Evolutionary conservation across 768 basidiomycete species (phyloP), one percentile per base, ranked within the genome.

Genomic region (Myochromella boudieri): DNA sequence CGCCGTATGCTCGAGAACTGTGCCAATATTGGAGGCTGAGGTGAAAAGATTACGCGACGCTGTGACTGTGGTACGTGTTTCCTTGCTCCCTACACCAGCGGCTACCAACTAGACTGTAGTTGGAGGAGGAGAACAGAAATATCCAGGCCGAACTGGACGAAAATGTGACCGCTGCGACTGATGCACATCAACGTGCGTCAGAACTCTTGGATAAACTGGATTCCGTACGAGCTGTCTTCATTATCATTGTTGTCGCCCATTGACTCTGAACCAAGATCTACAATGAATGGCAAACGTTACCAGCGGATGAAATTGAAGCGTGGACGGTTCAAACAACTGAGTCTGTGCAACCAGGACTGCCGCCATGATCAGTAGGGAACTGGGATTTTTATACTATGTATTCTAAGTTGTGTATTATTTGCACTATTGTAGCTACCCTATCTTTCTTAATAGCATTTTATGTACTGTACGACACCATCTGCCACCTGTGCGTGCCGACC

Each of bases 271-370:
- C 37, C 4, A 48, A 82, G 84, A 66, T 74, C 1, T 71, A 70
- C 41, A 63, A 68, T 9, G 70, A 69, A 42, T 87, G 84, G 81
- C 62, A 65, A 45, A 67, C 74, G 21, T 57, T 86, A 6, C 81
- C 84, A 1, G 68, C 74, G 41, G 82, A 86, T n/a, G 79, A 85
- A 21, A 78, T 89, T n/a, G 74, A 77, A 37, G 65, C 68, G 58
- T 60, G 81, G 81, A 64, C 80, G 43, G 63, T 86, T 51, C 65
- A 78, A 65, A 62, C 79, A 63, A 61, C 54, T 18, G 68, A 72
- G 50, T 60, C 74, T 1, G 52, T 70, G 4, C 71, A 67, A 45
- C 68, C 66, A 17, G 56, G 56, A 18, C 46, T 65, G 28, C 61
- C 58, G 28, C 58, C 61, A 49, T 63, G 51, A 60, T 15, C 22